Evolutionary conservation across 805 yeast genomes (phyloP), one percentile per base, ranked within the genome.

Genomic region (Sungouiozyma ichnusensis): DNA sequence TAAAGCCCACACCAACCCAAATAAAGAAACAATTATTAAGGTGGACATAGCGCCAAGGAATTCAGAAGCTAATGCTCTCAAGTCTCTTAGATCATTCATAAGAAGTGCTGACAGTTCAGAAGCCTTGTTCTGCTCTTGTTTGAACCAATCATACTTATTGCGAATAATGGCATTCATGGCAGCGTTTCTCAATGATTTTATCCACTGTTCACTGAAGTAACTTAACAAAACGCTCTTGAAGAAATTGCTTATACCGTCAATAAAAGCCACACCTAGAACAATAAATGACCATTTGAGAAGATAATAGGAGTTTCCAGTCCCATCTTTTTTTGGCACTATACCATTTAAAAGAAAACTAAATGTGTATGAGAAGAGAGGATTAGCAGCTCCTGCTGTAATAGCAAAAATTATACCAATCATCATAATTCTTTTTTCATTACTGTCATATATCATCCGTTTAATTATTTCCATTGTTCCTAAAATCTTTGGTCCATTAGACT

Each of bases 61-160:
- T 35, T 77, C 77, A 0, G 85, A 69, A 1, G 85, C 70, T 32
- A 88, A 61, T 0, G 68, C 61, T 46, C 95, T 69, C 45, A 85
- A 62, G 52, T 86, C 95, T 51, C 95, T 76, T 0, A 85, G 61
- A 56, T 92, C 97, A 55, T 85, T 86, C 71, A 88, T 66, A 2
- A 90, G 49, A 15, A 88, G 65, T 0, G 94, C 76, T 16, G 80
- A 69, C 13, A 83, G 50, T 48, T 73, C 81, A 31, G 76, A 72
- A 2, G 77, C 67, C 33, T 63, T 66, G 43, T 58, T 63, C 11
- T 47, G 52, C 14, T 64, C 60, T 2, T 52, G 49, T 18, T 63
- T 64, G 51, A 73, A 76, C 79, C 83, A 85, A 2, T 63, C 47
- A 52, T 74, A 50, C 20, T 72, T 72, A 46, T 80, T 83, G 2